phyloP scores from a whole-genome alignment of 306 rosid genomes.

The Leucaena leucocephala region DNA sequence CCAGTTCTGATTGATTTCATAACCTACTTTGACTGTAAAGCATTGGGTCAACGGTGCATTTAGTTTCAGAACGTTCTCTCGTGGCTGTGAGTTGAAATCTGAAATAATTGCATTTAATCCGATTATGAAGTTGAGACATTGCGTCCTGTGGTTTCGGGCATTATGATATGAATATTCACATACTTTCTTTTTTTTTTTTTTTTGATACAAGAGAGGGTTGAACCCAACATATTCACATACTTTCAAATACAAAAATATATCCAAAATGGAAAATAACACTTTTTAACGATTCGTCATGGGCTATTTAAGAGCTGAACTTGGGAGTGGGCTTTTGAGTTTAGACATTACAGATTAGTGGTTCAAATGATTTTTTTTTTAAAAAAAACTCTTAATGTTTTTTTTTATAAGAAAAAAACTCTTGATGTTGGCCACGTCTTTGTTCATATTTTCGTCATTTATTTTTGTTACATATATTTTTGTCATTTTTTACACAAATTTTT shows the following conservation, averaged over 20 bases:
- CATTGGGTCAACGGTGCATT: constrained; percentile 22
- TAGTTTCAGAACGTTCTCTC: constrained; percentile 9
- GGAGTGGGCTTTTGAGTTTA: background rate
- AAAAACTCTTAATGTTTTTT: too few relatives aligned
- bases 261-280: background rate
- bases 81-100: constrained; percentile 12
- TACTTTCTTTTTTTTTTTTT: background rate
- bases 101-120: constrained; percentile 43
- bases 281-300: background rate
- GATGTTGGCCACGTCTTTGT: background rate
- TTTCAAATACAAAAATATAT: background rate
- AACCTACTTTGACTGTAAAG: background rate
- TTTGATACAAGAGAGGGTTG: too few relatives aligned
- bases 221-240: background rate
- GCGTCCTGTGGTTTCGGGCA: background rate
- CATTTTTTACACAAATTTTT: too few relatives aligned
- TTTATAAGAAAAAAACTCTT: too few relatives aligned
- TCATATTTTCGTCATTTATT: background rate
- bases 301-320: background rate
- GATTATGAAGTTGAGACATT: constrained; percentile 21
- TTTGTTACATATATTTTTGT: too few relatives aligned
- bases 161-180: background rate
- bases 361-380: too few relatives aligned
- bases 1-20: constrained; percentile 67
- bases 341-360: background rate